Evolutionary conservation across 2,329 filamentous ascomycete genomes (phyloP).

Genomic region (Grosmannia clavigera): DNA sequence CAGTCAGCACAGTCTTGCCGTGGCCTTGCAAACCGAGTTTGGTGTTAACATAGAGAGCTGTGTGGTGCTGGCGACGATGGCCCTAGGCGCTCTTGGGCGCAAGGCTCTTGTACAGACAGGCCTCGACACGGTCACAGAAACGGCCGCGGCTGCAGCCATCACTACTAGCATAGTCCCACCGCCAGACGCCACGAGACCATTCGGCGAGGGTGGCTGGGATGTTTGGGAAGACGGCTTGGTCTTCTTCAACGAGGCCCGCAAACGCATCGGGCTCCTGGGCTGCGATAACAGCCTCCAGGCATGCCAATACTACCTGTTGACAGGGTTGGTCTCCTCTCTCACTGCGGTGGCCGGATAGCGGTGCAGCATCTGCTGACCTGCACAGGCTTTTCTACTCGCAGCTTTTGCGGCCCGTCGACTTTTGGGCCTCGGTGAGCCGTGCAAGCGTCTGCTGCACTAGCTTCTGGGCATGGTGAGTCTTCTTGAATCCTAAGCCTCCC

Average conservation of each 20-base stretch:
- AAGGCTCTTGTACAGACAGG: slow-evolving; percentile 35
- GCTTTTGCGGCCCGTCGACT: slow-evolving; percentile 37
- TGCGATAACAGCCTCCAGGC: slow-evolving; percentile 28
- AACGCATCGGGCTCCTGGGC: slow-evolving; percentile 26
- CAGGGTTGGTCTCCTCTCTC: slow-evolving; percentile 20
- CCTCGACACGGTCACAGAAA: slow-evolving; percentile 15
- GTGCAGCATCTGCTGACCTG: not conserved
- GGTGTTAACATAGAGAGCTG: slow-evolving; percentile 39
- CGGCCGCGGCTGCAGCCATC: not conserved
- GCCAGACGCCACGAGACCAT: not conserved
- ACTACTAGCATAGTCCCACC: not conserved
- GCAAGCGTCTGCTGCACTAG: slow-evolving; percentile 36
- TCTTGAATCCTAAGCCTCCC: not conserved
- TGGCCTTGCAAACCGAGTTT: slow-evolving; percentile 35
- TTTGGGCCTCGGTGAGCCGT: slow-evolving; percentile 39
- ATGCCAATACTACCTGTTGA: slow-evolving; percentile 39
- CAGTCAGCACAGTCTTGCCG: slow-evolving; percentile 34
- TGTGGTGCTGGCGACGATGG: slow-evolving; percentile 35
- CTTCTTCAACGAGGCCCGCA: slow-evolving; percentile 42
- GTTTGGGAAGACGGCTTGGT: slow-evolving; percentile 24
- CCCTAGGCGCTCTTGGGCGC: slow-evolving; percentile 36
- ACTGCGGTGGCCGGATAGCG: not conserved
- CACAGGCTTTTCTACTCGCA: slow-evolving; percentile 27
- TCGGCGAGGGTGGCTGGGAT: slow-evolving; percentile 6
- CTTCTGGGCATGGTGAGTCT: slow-evolving; percentile 29